Conservation (phyloP, 306 rosid genomes). For the Quercus variabilis region DNA sequence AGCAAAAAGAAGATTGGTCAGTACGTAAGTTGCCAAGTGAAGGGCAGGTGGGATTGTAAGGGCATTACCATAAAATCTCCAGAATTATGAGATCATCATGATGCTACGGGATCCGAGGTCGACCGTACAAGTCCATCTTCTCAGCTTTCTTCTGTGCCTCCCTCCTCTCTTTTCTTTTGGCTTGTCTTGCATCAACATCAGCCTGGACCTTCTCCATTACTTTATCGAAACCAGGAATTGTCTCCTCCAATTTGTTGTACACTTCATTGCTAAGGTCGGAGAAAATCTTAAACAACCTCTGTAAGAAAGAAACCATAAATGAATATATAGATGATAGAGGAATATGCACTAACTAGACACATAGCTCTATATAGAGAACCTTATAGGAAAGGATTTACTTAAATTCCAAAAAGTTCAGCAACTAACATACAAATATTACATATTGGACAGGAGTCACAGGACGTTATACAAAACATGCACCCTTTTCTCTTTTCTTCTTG, state of each 20-base stretch:
- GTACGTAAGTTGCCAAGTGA: not conserved
- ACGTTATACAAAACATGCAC: not conserved
- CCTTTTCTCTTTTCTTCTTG: not conserved
- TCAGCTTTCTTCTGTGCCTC: conserved; percentile 27
- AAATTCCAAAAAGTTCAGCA: not conserved
- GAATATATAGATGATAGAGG: conserved; percentile 1
- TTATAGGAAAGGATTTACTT: not conserved
- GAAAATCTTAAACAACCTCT: conserved; percentile 38
- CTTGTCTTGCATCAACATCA: conserved; percentile 17
- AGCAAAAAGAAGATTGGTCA: not conserved
- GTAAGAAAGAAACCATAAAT: conserved; percentile 34
- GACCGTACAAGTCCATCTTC: not conserved
- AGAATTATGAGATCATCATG: not conserved
- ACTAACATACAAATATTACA: not conserved
- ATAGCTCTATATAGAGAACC: not conserved
- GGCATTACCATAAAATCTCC: not conserved
- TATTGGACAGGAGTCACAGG: not conserved
- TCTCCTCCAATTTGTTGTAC: conserved; percentile 12
- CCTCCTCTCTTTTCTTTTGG: conserved; percentile 26
- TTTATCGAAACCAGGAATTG: conserved; percentile 55
- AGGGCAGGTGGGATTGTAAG: not conserved
- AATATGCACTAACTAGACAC: not conserved
- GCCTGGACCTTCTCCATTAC: conserved; percentile 30
- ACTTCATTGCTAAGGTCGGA: conserved; percentile 11
- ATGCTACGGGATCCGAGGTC: conserved; percentile 4